Base-by-base conservation (phyloP, 2,329 filamentous ascomycete species). In the Endothia cerciana region DNA sequence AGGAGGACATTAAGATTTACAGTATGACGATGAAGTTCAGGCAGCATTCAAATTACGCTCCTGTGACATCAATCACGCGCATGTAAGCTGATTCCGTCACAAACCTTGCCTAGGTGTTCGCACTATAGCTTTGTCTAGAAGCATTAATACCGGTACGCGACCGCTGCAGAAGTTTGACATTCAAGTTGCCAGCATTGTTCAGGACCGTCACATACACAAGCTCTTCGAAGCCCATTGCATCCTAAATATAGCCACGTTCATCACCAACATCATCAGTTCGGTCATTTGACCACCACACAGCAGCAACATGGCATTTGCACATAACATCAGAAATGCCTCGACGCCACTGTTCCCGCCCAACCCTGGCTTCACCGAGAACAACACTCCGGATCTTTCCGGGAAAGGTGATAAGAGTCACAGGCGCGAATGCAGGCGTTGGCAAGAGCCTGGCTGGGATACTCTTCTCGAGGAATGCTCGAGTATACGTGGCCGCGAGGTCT, bases 401-500 rank as follows among this genome's bases (percentile, higher is more conserved):
- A 71, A n/a, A 75, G 72, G 71, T 72, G 36, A 80, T 77, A 73
- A 79, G 85, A 60, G 77, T 85, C 11, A 85, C 65, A 17, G 65
- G 65, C 3, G 58, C 58, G n/a, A 65, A 47, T 43, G 49, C 58
- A 7, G 65, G 65, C 82, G 74, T 83, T 4, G 83, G 82, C 15
- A 76, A 78, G 56, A 80, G 83, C 66, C 74, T 85, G 13, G 74
- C 73, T 57, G 77, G 77, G 38, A 78, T 85, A 6, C 76, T 86
- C 13, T 86, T 85, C 71, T 70, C 73, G 3, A 77, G 76, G n/a
- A 80, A 82, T 61, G 82, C 74, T 30, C 83, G 76, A 6, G 79
- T 85, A 28, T 85, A 84, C 70, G 70, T 85, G 43, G 81, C 80
- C 3, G 78, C 78, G 1, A 79, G 83, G 57, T 78, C 74, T 4